phyloP scores from a whole-genome alignment of 164 flowering plant genomes.

The Saururus chinensis region DNA sequence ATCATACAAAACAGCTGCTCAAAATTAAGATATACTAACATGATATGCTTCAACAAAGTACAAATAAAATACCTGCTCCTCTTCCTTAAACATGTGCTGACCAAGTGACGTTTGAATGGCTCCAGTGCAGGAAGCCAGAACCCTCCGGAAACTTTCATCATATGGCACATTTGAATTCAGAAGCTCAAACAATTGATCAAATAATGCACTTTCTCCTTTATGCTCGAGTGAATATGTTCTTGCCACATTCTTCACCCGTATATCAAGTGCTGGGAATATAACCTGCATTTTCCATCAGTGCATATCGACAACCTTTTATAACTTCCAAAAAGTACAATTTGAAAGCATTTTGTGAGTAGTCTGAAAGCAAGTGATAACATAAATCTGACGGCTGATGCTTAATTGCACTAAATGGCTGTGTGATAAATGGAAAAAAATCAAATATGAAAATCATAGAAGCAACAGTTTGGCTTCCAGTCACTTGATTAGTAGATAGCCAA shows the following conservation, averaged over 20 bases:
- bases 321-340: background rate
- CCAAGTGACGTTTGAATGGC: conserved; percentile 79
- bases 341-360: background rate
- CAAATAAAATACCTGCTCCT: conserved; percentile 77
- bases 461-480: too few species aligned
- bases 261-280: conserved; percentile 91
- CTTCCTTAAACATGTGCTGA: conserved; percentile 97
- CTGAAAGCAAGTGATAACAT: background rate
- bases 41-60: too few species aligned
- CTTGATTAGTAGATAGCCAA: too few species aligned
- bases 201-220: conserved; percentile 73
- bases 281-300: conserved; percentile 37
- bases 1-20: too few species aligned
- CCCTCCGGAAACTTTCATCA: conserved; percentile 62
- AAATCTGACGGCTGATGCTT: too few species aligned
- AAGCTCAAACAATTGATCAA: conserved; percentile 68
- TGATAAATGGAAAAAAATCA: background rate
- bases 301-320: background rate
- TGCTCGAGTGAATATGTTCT: conserved; percentile 87
- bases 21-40: too few species aligned
- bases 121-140: conserved; percentile 74
- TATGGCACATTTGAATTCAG: conserved; percentile 39
- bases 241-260: conserved; percentile 91
- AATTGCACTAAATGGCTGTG: background rate
- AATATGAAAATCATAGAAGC: too few species aligned